phyloP scores from a whole-genome alignment of 2,329 filamentous ascomycete genomes.

The Colletotrichum shisoi region DNA sequence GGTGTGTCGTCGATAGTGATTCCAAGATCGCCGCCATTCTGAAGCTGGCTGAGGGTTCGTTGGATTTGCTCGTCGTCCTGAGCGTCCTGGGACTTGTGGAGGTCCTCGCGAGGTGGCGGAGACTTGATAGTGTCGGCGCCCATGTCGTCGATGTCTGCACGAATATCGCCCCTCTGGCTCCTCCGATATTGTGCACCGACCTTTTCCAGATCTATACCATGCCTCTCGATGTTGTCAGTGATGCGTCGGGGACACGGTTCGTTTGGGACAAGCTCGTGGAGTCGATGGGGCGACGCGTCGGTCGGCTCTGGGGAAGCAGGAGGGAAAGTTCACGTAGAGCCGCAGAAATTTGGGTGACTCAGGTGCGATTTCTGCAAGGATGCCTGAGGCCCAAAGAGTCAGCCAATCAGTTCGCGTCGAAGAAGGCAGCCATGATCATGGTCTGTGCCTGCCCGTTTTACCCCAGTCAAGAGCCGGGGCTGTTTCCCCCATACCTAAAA shows the following conservation, averaged over 20 bases:
- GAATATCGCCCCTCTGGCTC: slow-evolving; percentile 33
- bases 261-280: slow-evolving; percentile 32
- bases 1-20: slow-evolving; percentile 56
- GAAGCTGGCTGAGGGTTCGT: slow-evolving; percentile 54
- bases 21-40: slow-evolving; percentile 51
- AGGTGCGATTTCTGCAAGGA: slow-evolving; percentile 38
- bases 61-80: slow-evolving; percentile 60
- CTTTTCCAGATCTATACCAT: slow-evolving; percentile 32
- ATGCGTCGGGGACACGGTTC: slow-evolving; percentile 25
- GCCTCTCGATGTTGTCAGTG: slow-evolving; percentile 29
- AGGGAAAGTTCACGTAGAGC: slow-evolving; percentile 40
- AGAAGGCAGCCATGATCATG: slow-evolving; percentile 21
- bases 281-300: slow-evolving; percentile 38
- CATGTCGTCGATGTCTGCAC: slow-evolving; percentile 33
- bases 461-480: slow-evolving; percentile 26
- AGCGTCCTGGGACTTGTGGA: slow-evolving; percentile 56
- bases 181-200: slow-evolving; percentile 35
- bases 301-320: slow-evolving; percentile 37
- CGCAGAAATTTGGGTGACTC: slow-evolving; percentile 41
- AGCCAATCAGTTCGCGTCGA: slow-evolving; percentile 30
- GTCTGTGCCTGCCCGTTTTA: slow-evolving; percentile 34
- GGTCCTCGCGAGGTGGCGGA: slow-evolving; percentile 48
- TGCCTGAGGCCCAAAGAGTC: slow-evolving; percentile 35
- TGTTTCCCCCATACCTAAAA: slow-evolving; percentile 33
- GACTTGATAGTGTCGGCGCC: slow-evolving; percentile 40